A percentile compares a stretch with the other conserved stretches of the same genome.
Evolutionary conservation across 176 grass and related monocot species (phyloP).

Genomic region (Otatea glauca): DNA sequence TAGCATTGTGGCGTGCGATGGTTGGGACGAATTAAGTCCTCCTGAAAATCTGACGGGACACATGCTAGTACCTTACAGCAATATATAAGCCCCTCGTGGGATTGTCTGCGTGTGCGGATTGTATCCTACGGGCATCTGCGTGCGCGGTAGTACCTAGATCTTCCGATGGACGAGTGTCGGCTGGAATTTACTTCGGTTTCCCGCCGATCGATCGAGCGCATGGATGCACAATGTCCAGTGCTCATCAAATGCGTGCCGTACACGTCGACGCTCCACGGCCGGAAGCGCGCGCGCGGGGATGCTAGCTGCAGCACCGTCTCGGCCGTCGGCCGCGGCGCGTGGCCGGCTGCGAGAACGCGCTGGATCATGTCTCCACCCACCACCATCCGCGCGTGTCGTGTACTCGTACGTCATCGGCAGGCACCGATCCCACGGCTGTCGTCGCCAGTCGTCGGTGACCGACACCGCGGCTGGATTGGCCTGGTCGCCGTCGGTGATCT

Average conservation of each 20-base stretch:
- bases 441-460: not conserved
- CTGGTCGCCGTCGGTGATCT: not conserved
- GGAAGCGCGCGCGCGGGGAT: not conserved
- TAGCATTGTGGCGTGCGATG: too few relatives aligned
- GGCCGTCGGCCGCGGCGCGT: not conserved
- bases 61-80: not conserved
- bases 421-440: not conserved
- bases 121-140: not conserved
- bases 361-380: not conserved
- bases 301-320: not conserved
- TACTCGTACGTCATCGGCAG: not conserved
- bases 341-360: too few relatives aligned
- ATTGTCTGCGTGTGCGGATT: not conserved
- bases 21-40: too few relatives aligned
- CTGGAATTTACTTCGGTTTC: not conserved
- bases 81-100: not conserved
- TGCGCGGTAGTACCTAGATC: not conserved
- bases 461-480: not conserved
- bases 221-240: accelerated
- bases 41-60: not conserved
- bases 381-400: not conserved
- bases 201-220: not conserved
- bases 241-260: not conserved
- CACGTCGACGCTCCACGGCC: not conserved
- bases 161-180: not conserved